These are phyloP conservation scores for Mycena vulgaris DNA, from an alignment of 768 basidiomycete species.

Conservation along the genomic window DNA sequence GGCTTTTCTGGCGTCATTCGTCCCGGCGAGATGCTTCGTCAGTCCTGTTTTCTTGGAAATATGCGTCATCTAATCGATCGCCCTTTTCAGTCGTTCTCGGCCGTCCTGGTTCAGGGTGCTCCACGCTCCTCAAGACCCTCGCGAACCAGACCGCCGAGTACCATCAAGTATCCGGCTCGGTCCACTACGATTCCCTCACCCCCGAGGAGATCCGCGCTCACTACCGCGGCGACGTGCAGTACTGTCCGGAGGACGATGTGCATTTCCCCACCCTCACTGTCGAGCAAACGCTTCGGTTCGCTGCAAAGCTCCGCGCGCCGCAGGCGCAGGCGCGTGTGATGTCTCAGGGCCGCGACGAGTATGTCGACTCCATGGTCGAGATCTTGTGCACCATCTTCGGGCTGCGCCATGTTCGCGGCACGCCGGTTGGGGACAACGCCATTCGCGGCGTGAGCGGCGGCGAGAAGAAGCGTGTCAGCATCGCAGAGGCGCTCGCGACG, in stretches of 20 bases:
- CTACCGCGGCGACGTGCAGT: slow-evolving; percentile 86
- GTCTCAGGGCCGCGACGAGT: slow-evolving; percentile 57
- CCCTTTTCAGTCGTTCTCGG: slow-evolving; percentile 80
- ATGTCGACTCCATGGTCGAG: slow-evolving; percentile 64
- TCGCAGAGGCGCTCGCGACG: slow-evolving; percentile 77
- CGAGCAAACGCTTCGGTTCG: slow-evolving; percentile 80
- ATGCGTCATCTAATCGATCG: not conserved
- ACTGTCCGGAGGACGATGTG: slow-evolving; percentile 88
- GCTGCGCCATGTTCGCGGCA: slow-evolving; percentile 78
- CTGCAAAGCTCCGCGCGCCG: slow-evolving; percentile 79
- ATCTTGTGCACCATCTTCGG: slow-evolving; percentile 81
- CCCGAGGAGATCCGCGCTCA: slow-evolving; percentile 73
- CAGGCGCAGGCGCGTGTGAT: slow-evolving; percentile 57
- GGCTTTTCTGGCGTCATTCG: slow-evolving; percentile 76
- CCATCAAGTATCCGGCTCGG: slow-evolving; percentile 76
- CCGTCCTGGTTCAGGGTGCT: slow-evolving; percentile 88
- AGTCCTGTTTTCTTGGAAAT: slow-evolving; percentile 46
- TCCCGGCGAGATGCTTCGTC: slow-evolving; percentile 85
- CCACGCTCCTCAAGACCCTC: slow-evolving; percentile 85
- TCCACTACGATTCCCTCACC: slow-evolving; percentile 83
- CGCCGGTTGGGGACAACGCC: slow-evolving; percentile 83
- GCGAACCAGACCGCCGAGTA: slow-evolving; percentile 83
- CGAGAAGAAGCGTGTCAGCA: slow-evolving; percentile 88
- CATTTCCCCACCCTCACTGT: slow-evolving; percentile 91
- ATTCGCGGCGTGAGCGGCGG: slow-evolving; percentile 85